Conservation (phyloP, 108 stramenopile species). For the Schizochytrium sp. region DNA sequence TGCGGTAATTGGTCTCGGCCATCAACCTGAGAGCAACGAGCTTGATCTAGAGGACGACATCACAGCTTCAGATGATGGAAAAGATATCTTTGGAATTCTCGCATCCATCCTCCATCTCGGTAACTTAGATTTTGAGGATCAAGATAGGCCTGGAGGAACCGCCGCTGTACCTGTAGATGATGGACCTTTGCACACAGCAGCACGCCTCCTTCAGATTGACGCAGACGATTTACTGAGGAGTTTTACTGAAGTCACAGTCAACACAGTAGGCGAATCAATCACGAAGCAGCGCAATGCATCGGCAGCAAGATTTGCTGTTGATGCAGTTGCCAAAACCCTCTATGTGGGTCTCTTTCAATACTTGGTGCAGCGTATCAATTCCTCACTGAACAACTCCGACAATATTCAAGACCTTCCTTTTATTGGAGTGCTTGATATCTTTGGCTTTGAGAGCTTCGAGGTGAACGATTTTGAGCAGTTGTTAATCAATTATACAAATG, state of each 20-base stretch:
- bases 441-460: slow-evolving; percentile 67
- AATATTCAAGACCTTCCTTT: slow-evolving; percentile 22
- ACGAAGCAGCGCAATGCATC: slow-evolving; percentile 14
- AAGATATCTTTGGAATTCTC: slow-evolving; percentile 24
- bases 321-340: slow-evolving; percentile 67
- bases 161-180: not conserved
- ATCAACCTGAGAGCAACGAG: not conserved
- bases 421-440: slow-evolving; percentile 68
- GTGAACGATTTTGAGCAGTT: slow-evolving; percentile 91
- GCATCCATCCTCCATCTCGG: slow-evolving; percentile 68
- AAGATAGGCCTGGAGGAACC: not conserved
- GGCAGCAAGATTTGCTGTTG: slow-evolving; percentile 56
- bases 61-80: not conserved
- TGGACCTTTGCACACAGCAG: slow-evolving; percentile 72
- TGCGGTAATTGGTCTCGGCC: slow-evolving; percentile 50
- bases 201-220: not conserved
- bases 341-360: slow-evolving; percentile 67
- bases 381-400: not conserved
- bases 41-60: not conserved
- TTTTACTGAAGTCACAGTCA: slow-evolving; percentile 49
- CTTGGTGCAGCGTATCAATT: slow-evolving; percentile 63
- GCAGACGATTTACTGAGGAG: not conserved
- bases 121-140: slow-evolving; percentile 59
- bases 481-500: slow-evolving; percentile 97
- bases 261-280: not conserved